Conservation (phyloP, 106 monocot genomes). For the Acanthochlamys bracteata region DNA sequence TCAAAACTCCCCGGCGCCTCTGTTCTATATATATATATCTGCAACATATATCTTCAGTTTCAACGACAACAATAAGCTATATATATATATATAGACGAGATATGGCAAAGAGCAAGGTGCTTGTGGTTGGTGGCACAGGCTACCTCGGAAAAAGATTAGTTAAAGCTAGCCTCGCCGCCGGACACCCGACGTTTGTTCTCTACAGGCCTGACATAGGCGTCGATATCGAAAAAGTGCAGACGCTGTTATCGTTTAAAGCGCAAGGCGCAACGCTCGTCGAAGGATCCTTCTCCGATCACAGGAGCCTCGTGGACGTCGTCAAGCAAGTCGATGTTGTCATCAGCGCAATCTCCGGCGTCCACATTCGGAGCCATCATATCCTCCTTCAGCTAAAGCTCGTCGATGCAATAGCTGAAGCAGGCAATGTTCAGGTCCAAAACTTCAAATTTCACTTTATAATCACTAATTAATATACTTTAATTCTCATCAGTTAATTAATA, state of each 20-base stretch:
- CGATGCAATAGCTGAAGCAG: conserved; percentile 53
- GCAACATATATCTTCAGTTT: too few species aligned
- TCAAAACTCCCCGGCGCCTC: too few species aligned
- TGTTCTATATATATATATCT: too few species aligned
- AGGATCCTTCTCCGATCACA: conserved; percentile 44
- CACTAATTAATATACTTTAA: too few species aligned
- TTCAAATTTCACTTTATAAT: too few species aligned
- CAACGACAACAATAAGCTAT: too few species aligned
- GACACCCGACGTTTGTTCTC: conserved; percentile 40
- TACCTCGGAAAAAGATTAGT: conserved; percentile 52
- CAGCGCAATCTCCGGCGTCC: conserved; percentile 52
- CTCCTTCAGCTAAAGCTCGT: conserved; percentile 66
- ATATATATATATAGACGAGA: too few species aligned
- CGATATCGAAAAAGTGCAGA: conserved; percentile 56
- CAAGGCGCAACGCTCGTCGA: conserved; percentile 38
- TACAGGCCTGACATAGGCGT: conserved; percentile 34
- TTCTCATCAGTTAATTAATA: too few species aligned
- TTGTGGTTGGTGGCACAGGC: conserved; percentile 55
- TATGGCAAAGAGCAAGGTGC: conserved; percentile 30
- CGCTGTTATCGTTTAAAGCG: conserved; percentile 41
- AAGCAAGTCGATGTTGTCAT: conserved; percentile 44
- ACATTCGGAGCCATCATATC: conserved; percentile 44
- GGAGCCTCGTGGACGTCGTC: conserved; percentile 48
- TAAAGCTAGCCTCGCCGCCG: conserved; percentile 36
- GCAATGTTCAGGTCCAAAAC: conserved; percentile 61